Conservation (phyloP, 306 rosid genomes). For the Dalbergia cultrata region DNA sequence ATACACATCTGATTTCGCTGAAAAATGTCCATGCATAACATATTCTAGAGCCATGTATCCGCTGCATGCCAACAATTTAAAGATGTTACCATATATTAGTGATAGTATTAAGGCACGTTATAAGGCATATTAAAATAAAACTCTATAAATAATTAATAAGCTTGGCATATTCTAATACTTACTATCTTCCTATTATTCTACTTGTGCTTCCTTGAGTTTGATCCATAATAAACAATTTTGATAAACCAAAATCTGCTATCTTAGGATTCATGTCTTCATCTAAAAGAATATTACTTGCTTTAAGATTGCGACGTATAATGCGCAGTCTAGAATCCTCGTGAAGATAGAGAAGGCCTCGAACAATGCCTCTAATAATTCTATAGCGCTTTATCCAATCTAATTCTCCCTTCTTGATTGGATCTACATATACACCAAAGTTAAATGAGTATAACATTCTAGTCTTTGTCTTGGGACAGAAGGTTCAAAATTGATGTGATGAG, state of each 20-base stretch:
- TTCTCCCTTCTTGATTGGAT: conserved; percentile 33
- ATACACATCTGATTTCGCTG: conserved; percentile 56
- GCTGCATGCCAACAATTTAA: conserved; percentile 7
- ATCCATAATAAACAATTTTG: conserved; percentile 43
- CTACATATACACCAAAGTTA: conserved; percentile 22
- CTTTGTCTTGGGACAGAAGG: not conserved
- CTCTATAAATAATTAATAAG: not conserved
- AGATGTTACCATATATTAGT: too few relatives aligned
- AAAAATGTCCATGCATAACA: conserved; percentile 50
- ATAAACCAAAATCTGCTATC: conserved; percentile 59
- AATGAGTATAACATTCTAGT: not conserved
- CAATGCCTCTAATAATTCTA: conserved; percentile 55
- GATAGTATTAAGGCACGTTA: too few relatives aligned
- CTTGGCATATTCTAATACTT: conserved; percentile 13
- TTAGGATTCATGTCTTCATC: conserved; percentile 53
- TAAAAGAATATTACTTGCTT: conserved; percentile 55
- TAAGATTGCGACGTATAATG: conserved; percentile 46
- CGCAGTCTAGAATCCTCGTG: conserved; percentile 57
- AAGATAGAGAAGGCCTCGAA: conserved; percentile 54
- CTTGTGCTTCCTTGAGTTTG: conserved; percentile 51
- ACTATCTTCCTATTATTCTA: conserved; percentile 55
- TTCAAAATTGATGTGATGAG: not conserved
- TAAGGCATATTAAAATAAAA: too few relatives aligned
- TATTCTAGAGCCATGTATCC: too few relatives aligned
- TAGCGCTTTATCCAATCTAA: conserved; percentile 49